Evolutionary conservation across 495 filamentous ascomycete genomes (phyloP).

Genomic region (Copromyces sp.): DNA sequence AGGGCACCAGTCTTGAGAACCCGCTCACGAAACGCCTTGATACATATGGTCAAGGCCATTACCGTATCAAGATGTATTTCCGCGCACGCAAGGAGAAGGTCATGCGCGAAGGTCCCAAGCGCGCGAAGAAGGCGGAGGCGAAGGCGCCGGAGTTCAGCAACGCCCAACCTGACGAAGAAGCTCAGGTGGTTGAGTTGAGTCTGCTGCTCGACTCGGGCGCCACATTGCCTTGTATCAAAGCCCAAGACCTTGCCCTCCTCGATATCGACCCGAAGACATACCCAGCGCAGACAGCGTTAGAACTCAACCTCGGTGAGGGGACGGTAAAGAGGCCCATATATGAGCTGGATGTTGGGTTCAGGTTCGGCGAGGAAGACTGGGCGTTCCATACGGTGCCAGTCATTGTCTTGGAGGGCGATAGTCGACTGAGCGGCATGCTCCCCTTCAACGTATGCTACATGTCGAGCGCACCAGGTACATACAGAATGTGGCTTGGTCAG

Average conservation of each 20-base stretch:
- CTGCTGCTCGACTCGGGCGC: constrained; percentile 37
- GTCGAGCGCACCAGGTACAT: constrained; percentile 27
- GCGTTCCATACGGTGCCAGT: constrained; percentile 17
- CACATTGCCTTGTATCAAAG: constrained; percentile 29
- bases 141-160: neutral
- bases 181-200: constrained; percentile 9
- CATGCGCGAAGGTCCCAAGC: neutral
- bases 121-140: neutral
- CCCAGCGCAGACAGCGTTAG: constrained; percentile 24
- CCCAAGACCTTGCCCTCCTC: constrained; percentile 24
- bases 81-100: constrained; percentile 12
- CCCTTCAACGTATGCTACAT: constrained; percentile 34
- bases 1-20: constrained; percentile 21
- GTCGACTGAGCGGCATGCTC: constrained; percentile 32
- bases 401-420: constrained; percentile 10
- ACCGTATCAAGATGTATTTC: constrained; percentile 17
- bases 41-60: constrained; percentile 17
- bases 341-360: constrained; percentile 32
- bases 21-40: constrained; percentile 2
- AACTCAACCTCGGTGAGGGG: constrained; percentile 11
- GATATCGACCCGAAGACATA: constrained; percentile 24
- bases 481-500: constrained; percentile 31
- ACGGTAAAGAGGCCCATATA: constrained; percentile 16
- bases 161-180: neutral
- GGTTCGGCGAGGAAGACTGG: constrained; percentile 7